phyloP scores from a whole-genome alignment of 75 land plant species.

The Selaginella moellendorffii region DNA sequence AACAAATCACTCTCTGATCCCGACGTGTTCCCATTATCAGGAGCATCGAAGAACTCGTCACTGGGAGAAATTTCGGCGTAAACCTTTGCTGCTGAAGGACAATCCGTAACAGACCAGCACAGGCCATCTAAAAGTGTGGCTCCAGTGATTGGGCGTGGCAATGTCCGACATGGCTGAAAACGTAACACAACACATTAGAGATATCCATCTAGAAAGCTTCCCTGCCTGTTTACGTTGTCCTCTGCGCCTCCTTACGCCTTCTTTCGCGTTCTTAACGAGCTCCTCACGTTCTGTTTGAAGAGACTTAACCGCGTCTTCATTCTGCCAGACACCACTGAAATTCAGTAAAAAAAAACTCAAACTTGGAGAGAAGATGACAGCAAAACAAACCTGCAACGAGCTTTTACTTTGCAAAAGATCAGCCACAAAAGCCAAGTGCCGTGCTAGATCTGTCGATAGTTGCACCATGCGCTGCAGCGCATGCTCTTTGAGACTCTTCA shows the following conservation, averaged over 20 bases:
- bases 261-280: slow-evolving; percentile 40
- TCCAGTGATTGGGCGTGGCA: slow-evolving; percentile 67
- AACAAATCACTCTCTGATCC: slow-evolving; percentile 36
- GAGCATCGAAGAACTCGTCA: slow-evolving; percentile 13
- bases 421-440: slow-evolving; percentile 35
- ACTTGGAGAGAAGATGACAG: no score
- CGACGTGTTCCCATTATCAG: slow-evolving; percentile 20
- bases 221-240: slow-evolving; percentile 58
- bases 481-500: slow-evolving; percentile 61
- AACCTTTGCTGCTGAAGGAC: slow-evolving; percentile 54
- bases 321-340: no score
- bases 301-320: neutral
- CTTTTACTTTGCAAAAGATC: no score
- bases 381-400: no score
- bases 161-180: slow-evolving; percentile 59
- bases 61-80: slow-evolving; percentile 43
- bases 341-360: no score
- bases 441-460: slow-evolving; percentile 68
- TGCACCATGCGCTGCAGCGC: slow-evolving; percentile 54
- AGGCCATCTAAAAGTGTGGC: slow-evolving; percentile 57
- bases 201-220: neutral
- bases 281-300: slow-evolving; percentile 31
- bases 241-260: slow-evolving; percentile 54
- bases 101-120: slow-evolving; percentile 81
- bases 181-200: slow-evolving; percentile 1